phyloP scores from a whole-genome alignment of 805 yeast genomes.

The Pichia sporocuriosa region DNA sequence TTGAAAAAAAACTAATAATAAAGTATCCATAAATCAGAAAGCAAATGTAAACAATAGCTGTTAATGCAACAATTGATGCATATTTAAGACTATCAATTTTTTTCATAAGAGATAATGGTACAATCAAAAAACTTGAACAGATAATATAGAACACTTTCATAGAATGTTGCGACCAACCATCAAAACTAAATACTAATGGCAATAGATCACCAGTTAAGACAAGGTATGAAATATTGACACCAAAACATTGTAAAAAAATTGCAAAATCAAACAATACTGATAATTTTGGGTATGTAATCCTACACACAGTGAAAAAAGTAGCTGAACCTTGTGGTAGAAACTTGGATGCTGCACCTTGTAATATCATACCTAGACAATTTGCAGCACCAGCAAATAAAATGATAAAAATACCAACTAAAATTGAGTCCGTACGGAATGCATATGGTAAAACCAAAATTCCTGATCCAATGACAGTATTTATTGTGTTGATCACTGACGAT shows the following conservation, averaged over 20 bases:
- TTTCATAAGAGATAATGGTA: constrained; percentile 58
- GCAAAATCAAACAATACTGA: constrained; percentile 68
- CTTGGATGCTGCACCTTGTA: constrained; percentile 54
- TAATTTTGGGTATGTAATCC: constrained; percentile 63
- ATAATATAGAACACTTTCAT: constrained; percentile 49
- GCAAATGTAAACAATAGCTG: constrained; percentile 58
- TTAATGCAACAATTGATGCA: constrained; percentile 62
- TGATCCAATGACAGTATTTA: constrained; percentile 77
- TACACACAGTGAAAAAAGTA: constrained; percentile 65
- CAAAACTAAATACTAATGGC: constrained; percentile 45
- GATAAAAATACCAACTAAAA: constrained; percentile 48
- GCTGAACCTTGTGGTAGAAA: constrained; percentile 54
- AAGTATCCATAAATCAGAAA: constrained; percentile 48
- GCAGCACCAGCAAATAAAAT: constrained; percentile 57
- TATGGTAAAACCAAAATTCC: constrained; percentile 73
- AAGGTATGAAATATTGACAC: constrained; percentile 64
- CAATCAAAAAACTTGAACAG: constrained; percentile 42
- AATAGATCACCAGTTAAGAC: constrained; percentile 73
- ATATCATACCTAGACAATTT: constrained; percentile 60
- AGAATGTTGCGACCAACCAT: constrained; percentile 25
- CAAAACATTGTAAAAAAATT: constrained; percentile 72
- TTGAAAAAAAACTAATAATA: constrained; percentile 21
- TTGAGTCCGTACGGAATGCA: constrained; percentile 63
- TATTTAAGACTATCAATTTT: constrained; percentile 64
- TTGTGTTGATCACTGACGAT: constrained; percentile 60